A percentile compares a stretch with the other conserved stretches of the same genome.
Conservation (phyloP, 2,329 filamentous ascomycete species). For the Botryotinia globosa region DNA sequence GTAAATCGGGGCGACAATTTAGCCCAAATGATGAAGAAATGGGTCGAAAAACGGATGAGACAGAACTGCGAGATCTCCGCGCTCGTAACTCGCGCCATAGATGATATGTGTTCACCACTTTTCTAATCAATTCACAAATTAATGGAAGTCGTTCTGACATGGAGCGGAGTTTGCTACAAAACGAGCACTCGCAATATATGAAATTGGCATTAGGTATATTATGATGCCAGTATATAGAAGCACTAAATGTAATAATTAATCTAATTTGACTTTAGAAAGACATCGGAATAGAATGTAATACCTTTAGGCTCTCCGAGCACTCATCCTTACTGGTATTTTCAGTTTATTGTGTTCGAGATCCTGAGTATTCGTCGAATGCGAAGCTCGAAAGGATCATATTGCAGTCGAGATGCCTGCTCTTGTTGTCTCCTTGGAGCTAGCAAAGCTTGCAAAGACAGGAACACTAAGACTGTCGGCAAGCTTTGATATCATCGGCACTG, state of each 20-base stretch:
- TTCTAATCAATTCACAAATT: background rate
- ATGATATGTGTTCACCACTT: background rate
- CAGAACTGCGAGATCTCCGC: constrained; percentile 20
- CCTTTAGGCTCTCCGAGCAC: background rate
- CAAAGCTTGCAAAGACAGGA: background rate
- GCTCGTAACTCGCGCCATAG: background rate
- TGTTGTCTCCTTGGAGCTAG: background rate
- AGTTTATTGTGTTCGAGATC: background rate
- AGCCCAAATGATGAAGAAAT: constrained; percentile 9
- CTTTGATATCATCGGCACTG: too few relatives aligned
- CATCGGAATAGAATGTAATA: background rate
- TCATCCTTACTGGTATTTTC: background rate
- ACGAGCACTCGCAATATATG: background rate
- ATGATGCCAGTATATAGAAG: constrained; percentile 6
- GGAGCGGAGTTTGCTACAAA: background rate
- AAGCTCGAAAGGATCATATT: background rate
- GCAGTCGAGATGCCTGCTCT: background rate
- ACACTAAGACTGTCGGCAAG: too few relatives aligned
- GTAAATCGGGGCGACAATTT: background rate
- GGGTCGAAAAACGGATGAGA: constrained; percentile 15
- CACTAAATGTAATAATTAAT: constrained; percentile 9
- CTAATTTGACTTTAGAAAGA: background rate
- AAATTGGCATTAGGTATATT: background rate
- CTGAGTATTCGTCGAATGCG: background rate
- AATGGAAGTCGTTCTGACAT: background rate